Base-by-base conservation (phyloP, 176 grass and related monocot species). In the Carex scoparia region DNA sequence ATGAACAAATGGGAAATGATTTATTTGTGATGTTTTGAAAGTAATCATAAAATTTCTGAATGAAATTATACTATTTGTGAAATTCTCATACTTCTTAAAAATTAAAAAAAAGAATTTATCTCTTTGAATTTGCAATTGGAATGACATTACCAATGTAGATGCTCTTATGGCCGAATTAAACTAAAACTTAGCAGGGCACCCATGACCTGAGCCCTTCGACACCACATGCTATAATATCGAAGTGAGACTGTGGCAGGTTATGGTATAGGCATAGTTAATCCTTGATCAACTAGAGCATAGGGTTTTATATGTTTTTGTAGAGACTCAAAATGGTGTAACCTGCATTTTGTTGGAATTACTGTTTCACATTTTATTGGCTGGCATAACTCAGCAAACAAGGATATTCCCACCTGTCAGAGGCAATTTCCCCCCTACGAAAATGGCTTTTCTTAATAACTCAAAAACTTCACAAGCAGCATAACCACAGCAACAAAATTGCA, bases 401-500 rank as follows among this genome's bases (percentile, higher is more conserved):
- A 30, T 15, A 55, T 31, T 3, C 23, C 69, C 46, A 23, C 40
- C 69, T n/a, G 19, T 55, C 27, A 76, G 11, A 33, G 14, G 54
- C 28, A 58, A 57, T 78, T 78, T 42, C 35, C 7, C 7, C 33
- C 74, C 74, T 79, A 37, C 7, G 74, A 37, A 57, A 79, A 18
- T 30, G 53, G 37, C 16, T 72, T 72, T 69, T 49, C 48, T 31
- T 35, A 2, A 30, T 79, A 33, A 35, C 33, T 33, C 48, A 10
- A 27, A 46, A 78, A 58, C 3, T 57, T 30, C 28, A 35, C 74
- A 79, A 57, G 28, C 53, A 79, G 6, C 53, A 79, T 6, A 35
- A 79, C 53, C 27, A 76, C 32, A 79, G 65, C 59, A 51, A 61
- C 35, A 82, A 23, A 40, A 46, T 65, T 82, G 56, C 57, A 82